Conservation (phyloP, 2,329 filamentous ascomycete genomes). For the Penicillium rolfsii region DNA sequence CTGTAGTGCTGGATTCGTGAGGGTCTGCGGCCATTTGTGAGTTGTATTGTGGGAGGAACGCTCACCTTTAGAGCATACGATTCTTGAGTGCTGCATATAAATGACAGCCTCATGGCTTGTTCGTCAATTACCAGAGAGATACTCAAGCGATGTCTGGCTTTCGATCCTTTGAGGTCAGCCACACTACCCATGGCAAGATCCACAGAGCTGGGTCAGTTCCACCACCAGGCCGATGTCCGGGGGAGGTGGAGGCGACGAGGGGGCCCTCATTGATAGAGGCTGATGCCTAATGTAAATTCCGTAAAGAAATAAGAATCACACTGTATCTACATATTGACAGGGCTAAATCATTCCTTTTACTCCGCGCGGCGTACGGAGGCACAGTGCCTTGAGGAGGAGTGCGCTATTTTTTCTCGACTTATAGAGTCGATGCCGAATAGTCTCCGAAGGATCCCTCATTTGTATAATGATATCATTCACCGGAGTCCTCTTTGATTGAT, state of each 20-base stretch:
- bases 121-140: background rate
- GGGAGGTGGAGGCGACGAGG: conserved; percentile 1
- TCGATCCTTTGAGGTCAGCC: background rate
- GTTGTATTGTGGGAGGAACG: background rate
- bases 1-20: too few species aligned
- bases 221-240: background rate
- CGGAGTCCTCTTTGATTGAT: background rate
- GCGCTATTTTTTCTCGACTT: background rate
- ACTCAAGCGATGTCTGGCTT: background rate
- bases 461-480: background rate
- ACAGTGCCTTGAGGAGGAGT: background rate
- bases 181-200: background rate
- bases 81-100: background rate
- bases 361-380: background rate
- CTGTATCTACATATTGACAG: background rate
- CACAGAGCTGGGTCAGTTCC: background rate
- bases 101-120: background rate
- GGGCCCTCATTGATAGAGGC: background rate
- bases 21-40: background rate
- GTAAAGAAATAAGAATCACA: background rate
- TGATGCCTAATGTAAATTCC: background rate
- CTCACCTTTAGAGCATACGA: background rate
- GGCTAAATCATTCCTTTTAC: background rate
- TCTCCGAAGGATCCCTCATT: conserved; percentile 1
- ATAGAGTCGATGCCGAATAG: background rate